Percentiles rank a stretch among this genome's conserved stretches.
These are phyloP conservation scores for Aspergillus tubingensis DNA, from an alignment of 2,329 filamentous ascomycete genomes.

Conservation along the genomic window DNA sequence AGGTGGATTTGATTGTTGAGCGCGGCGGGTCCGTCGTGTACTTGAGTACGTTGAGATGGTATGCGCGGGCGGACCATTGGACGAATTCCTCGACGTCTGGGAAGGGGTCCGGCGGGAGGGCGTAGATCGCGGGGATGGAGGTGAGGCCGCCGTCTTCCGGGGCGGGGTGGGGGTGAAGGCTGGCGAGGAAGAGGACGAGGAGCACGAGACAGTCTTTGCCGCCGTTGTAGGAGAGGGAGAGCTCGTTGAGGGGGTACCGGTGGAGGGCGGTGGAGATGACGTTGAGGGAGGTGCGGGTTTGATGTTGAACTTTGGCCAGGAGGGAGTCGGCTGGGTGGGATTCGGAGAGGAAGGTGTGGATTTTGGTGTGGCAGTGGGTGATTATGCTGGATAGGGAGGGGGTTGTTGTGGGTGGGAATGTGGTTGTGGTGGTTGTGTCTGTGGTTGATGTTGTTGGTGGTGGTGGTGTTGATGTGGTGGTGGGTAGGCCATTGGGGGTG, in stretches of 20 bases:
- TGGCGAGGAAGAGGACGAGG: conserved; percentile 78
- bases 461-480: not conserved
- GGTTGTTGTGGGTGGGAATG: not conserved
- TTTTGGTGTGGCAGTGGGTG: conserved; percentile 61
- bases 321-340: conserved; percentile 56
- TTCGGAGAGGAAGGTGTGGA: conserved; percentile 67
- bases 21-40: conserved; percentile 64
- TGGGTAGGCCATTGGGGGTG: not conserved
- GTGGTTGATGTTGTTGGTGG: not conserved
- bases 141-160: conserved; percentile 17
- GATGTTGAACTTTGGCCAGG: conserved; percentile 65
- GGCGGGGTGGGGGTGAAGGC: conserved; percentile 53
- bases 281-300: conserved; percentile 70
- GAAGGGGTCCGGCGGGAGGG: conserved; percentile 82
- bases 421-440: not conserved
- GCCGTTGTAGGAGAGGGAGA: conserved; percentile 94
- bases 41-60: conserved; percentile 73
- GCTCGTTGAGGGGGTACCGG: conserved; percentile 73
- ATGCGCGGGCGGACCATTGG: conserved; percentile 61
- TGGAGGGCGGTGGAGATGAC: conserved; percentile 75
- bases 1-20: conserved; percentile 71
- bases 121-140: conserved; percentile 81
- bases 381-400: conserved; percentile 59
- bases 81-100: conserved; percentile 85
- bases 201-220: conserved; percentile 97